These are phyloP conservation scores for Conidiobolus incongruus DNA, from an alignment of 371 early-diverging fungal genomes.

Conservation along the genomic window DNA sequence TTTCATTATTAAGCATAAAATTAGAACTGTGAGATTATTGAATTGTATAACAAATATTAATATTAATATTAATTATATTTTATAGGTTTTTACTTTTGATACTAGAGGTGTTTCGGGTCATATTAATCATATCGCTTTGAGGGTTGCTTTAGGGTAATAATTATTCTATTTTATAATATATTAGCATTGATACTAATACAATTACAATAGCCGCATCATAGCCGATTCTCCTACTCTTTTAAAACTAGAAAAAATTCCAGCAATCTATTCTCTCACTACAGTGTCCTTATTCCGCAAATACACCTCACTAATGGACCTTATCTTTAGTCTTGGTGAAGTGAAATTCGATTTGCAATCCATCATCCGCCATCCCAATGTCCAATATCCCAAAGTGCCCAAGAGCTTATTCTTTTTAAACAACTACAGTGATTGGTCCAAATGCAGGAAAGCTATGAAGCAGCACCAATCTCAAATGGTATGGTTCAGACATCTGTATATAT, in stretches of 20 bases:
- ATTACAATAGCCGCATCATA: slow-evolving; percentile 1
- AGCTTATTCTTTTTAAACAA: slow-evolving; percentile 25
- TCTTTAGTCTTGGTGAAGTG: neutral
- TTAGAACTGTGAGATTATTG: slow-evolving; percentile 26
- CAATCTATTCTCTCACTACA: slow-evolving; percentile 30
- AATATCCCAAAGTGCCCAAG: slow-evolving; percentile 5
- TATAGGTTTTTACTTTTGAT: slow-evolving; percentile 86
- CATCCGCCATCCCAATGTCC: slow-evolving; percentile 3
- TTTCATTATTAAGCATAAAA: slow-evolving; percentile 26
- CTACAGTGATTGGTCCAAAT: slow-evolving; percentile 13
- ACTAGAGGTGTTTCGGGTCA: slow-evolving; percentile 79
- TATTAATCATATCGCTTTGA: slow-evolving; percentile 74
- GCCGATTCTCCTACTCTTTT: neutral
- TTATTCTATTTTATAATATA: too few relatives aligned
- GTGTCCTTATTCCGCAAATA: slow-evolving; percentile 56
- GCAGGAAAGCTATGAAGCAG: slow-evolving; percentile 51
- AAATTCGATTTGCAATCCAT: neutral
- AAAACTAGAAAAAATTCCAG: slow-evolving; percentile 6
- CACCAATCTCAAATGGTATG: slow-evolving; percentile 83
- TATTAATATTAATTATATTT: neutral
- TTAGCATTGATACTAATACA: too few relatives aligned
- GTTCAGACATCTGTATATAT: slow-evolving; percentile 85
- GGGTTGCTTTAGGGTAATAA: slow-evolving; percentile 54
- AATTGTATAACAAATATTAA: neutral
- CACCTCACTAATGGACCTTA: slow-evolving; percentile 31